Percentiles rank a stretch among this genome's conserved stretches.
These are phyloP conservation scores for Verticillium klebahnii DNA, from an alignment of 2,329 filamentous ascomycete genomes.

Conservation along the genomic window DNA sequence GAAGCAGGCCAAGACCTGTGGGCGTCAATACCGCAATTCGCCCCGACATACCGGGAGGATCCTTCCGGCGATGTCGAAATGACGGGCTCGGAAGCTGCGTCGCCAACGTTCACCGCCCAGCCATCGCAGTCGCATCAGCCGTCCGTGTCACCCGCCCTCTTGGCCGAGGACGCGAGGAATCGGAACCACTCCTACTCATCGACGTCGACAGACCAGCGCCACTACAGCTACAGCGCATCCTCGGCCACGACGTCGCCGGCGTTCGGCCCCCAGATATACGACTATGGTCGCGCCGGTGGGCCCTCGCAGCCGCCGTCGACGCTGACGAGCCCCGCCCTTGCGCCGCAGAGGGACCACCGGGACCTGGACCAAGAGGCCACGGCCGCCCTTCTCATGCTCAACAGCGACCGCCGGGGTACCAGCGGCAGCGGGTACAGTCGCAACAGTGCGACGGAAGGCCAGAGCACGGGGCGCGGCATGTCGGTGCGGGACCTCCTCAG, in stretches of 20 bases:
- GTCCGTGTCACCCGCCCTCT: constrained; percentile 48
- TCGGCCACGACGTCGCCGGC: constrained; percentile 52
- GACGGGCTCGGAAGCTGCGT: constrained; percentile 46
- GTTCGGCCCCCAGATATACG: constrained; percentile 47
- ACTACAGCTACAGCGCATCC: constrained; percentile 41
- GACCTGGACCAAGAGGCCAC: constrained; percentile 74
- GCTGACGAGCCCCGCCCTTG: constrained; percentile 53
- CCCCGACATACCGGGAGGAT: constrained; percentile 34
- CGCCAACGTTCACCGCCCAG: constrained; percentile 37
- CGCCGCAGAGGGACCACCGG: constrained; percentile 38
- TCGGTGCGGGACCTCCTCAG: constrained; percentile 52
- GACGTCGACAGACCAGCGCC: constrained; percentile 44
- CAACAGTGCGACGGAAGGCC: constrained; percentile 28
- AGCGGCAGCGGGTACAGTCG: constrained; percentile 43
- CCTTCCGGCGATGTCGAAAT: constrained; percentile 54
- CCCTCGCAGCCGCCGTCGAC: constrained; percentile 43
- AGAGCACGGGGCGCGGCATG: constrained; percentile 37
- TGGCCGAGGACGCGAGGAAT: constrained; percentile 37
- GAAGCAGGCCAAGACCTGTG: constrained; percentile 16
- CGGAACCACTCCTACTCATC: constrained; percentile 52
- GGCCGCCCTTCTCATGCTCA: constrained; percentile 82
- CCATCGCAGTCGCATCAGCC: constrained; percentile 31
- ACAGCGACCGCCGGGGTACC: constrained; percentile 62
- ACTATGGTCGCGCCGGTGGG: constrained; percentile 28
- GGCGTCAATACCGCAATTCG: constrained; percentile 17